These are phyloP conservation scores for Phaseolus lunatus DNA, from an alignment of 306 rosid genomes.

Conservation along the genomic window DNA sequence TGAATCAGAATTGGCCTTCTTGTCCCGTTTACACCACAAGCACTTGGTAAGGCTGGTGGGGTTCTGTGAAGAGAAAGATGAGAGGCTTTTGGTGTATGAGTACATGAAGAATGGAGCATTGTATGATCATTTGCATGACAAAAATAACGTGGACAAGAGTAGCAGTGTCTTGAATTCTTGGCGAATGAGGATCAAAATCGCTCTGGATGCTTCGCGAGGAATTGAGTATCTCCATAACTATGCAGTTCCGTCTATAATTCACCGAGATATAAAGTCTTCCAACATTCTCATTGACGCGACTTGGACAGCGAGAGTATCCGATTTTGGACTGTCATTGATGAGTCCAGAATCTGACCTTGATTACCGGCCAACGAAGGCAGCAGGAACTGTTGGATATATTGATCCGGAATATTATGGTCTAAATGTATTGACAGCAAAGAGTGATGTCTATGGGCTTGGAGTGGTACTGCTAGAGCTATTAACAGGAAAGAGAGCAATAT, in stretches of 20 bases:
- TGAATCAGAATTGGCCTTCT: conserved; percentile 85
- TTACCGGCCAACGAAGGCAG: conserved; percentile 72
- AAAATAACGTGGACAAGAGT: conserved; percentile 67
- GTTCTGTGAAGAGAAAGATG: conserved; percentile 86
- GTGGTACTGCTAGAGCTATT: conserved; percentile 85
- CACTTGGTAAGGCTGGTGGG: conserved; percentile 94
- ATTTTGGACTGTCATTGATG: conserved; percentile 89
- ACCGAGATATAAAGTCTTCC: conserved; percentile 90
- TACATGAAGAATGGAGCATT: conserved; percentile 96
- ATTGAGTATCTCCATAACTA: conserved; percentile 93
- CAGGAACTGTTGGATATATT: conserved; percentile 93
- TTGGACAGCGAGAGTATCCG: conserved; percentile 93
- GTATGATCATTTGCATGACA: conserved; percentile 81
- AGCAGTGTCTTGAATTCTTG: conserved; percentile 75
- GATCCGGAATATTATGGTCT: conserved; percentile 97
- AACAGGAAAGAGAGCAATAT: conserved; percentile 95
- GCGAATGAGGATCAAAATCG: conserved; percentile 91
- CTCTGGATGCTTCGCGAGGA: conserved; percentile 90
- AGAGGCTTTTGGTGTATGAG: conserved; percentile 89
- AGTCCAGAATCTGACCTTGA: conserved; percentile 70
- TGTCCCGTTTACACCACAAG: conserved; percentile 94
- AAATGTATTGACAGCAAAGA: conserved; percentile 88
- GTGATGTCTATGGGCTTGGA: conserved; percentile 96
- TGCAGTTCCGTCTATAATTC: conserved; percentile 94
- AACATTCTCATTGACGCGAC: conserved; percentile 77